Evolutionary conservation across 78 protist species (phyloP).

Genomic region (Dictyostelium firmibasis): DNA sequence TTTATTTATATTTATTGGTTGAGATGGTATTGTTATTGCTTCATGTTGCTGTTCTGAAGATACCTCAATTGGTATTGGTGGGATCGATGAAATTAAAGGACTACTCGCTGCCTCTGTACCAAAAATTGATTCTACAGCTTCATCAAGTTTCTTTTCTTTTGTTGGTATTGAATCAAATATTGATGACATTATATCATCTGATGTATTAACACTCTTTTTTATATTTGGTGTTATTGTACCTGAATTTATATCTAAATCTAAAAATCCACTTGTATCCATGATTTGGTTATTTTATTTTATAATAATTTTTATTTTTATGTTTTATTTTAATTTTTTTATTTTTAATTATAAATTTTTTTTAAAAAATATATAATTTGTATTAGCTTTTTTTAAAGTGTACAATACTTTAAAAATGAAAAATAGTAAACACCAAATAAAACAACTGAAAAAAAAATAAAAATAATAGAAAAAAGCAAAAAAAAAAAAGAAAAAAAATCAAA

Average conservation of each 20-base stretch:
- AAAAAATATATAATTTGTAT: background rate
- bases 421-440: background rate
- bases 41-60: background rate
- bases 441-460: background rate
- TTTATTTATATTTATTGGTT: background rate
- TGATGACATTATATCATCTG: conserved; percentile 2
- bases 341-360: no score
- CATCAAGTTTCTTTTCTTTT: background rate
- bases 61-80: background rate
- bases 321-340: no score
- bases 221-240: background rate
- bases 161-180: background rate
- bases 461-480: background rate
- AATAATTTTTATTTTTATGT: no score
- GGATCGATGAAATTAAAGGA: background rate
- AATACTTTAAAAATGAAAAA: background rate
- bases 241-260: background rate
- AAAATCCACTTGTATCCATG: background rate
- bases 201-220: background rate
- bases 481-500: no score
- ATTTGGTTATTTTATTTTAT: background rate
- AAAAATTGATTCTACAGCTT: background rate
- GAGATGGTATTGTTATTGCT: background rate
- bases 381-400: background rate
- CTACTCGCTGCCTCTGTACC: background rate